Percentiles rank a stretch among this genome's conserved stretches.
Evolutionary conservation across 2,329 filamentous ascomycete genomes (phyloP).

Genomic region (Penicillium sumatraense): DNA sequence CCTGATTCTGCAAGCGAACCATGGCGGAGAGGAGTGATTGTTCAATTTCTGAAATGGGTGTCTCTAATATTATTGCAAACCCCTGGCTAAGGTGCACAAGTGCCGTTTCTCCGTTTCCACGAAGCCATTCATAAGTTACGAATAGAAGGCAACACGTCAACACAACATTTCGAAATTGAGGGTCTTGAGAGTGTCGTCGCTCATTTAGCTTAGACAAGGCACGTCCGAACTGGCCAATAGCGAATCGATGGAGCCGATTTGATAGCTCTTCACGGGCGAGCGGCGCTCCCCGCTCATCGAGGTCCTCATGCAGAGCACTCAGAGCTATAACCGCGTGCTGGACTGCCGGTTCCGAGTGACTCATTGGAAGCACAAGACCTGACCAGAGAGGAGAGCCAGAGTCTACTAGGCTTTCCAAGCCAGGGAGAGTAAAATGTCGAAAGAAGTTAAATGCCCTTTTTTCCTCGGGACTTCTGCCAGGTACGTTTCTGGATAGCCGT

Average conservation of each 20-base stretch:
- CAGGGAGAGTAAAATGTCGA: neutral
- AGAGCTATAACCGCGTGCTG: slow-evolving; percentile 8
- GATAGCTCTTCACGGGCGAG: slow-evolving; percentile 6
- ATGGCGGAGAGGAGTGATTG: slow-evolving; percentile 11
- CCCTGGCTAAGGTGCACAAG: slow-evolving; percentile 28
- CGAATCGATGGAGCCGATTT: slow-evolving; percentile 24
- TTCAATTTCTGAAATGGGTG: neutral
- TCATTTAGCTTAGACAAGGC: slow-evolving; percentile 22
- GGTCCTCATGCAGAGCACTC: slow-evolving; percentile 8
- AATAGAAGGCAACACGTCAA: slow-evolving; percentile 33
- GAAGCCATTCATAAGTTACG: slow-evolving; percentile 28
- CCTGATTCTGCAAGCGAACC: slow-evolving; percentile 14
- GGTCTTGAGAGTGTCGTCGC: slow-evolving; percentile 18
- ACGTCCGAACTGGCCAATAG: slow-evolving; percentile 27
- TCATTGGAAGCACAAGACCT: slow-evolving; percentile 8
- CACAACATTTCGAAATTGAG: slow-evolving; percentile 19
- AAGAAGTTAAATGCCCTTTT: slow-evolving; percentile 8
- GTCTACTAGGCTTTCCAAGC: neutral
- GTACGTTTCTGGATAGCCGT: too few relatives aligned
- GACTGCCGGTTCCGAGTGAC: slow-evolving; percentile 4
- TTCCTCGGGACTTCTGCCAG: slow-evolving; percentile 2
- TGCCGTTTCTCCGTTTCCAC: slow-evolving; percentile 24
- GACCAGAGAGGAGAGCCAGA: slow-evolving; percentile 8
- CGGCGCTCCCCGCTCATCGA: slow-evolving; percentile 1
- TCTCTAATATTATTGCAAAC: slow-evolving; percentile 23